These are phyloP conservation scores for Globisporangium emineosum DNA, from an alignment of 352 stramenopile genomes.

Conservation along the genomic window DNA sequence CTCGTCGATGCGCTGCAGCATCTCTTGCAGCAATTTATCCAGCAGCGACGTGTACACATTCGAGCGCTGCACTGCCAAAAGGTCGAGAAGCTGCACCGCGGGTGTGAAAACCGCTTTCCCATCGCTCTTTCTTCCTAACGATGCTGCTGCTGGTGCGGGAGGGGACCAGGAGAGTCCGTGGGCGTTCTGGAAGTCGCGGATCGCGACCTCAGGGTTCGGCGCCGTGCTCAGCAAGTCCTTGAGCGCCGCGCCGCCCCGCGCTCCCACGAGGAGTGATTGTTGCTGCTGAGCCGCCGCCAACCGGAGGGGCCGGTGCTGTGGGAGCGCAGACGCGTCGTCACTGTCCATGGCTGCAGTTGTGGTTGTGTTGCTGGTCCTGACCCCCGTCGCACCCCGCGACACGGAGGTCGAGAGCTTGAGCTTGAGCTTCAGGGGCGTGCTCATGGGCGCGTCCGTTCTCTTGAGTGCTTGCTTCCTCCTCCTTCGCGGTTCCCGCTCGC, in stretches of 20 bases:
- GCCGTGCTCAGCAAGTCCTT: constrained; percentile 83
- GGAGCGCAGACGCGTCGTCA: constrained; percentile 11
- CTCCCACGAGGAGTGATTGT: constrained; percentile 58
- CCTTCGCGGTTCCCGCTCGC: background rate
- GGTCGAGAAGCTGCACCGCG: constrained; percentile 72
- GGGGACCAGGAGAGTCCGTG: constrained; percentile 48
- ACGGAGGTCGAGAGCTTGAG: constrained; percentile 40
- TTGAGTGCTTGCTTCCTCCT: background rate
- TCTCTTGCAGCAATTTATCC: constrained; percentile 60
- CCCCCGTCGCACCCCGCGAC: background rate
- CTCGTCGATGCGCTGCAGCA: constrained; percentile 71
- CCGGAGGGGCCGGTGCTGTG: constrained; percentile 17
- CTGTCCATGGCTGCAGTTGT: constrained; percentile 21
- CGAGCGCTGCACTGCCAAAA: constrained; percentile 63
- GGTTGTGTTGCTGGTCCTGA: background rate
- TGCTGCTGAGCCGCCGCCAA: constrained; percentile 20
- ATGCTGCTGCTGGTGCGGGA: constrained; percentile 13
- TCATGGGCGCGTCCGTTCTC: constrained; percentile 21
- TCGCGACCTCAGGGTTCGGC: constrained; percentile 80
- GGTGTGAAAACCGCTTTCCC: constrained; percentile 34
- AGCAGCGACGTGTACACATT: constrained; percentile 69
- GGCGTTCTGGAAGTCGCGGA: constrained; percentile 69
- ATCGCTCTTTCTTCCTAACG: constrained; percentile 17
- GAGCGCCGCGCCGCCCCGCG: constrained; percentile 63
- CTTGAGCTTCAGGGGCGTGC: constrained; percentile 60